Conservation (phyloP, 2,329 filamentous ascomycete genomes). For the Aspergillus intermedius region DNA sequence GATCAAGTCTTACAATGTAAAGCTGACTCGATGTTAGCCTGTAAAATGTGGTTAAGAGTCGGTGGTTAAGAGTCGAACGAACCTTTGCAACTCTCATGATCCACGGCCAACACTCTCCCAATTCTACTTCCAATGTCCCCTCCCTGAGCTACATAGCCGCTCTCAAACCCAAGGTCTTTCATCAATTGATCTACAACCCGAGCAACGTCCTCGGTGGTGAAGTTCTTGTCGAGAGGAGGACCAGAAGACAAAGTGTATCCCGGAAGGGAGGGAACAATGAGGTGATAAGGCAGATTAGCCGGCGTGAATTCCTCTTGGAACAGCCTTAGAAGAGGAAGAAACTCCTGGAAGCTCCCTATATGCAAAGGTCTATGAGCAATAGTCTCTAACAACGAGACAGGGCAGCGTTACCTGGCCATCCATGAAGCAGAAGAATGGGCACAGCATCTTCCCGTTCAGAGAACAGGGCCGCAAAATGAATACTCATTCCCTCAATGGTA, state of each 20-base stretch:
- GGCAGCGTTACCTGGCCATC: constrained; percentile 23
- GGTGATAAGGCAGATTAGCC: constrained; percentile 21
- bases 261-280: constrained; percentile 27
- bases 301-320: constrained; percentile 22
- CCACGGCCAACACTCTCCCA: constrained; percentile 16
- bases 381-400: background rate
- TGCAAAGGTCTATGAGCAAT: background rate
- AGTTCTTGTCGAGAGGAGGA: constrained; percentile 22
- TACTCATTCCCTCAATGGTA: constrained; percentile 34
- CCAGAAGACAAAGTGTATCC: constrained; percentile 26
- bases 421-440: constrained; percentile 41
- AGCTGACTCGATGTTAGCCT: constrained; percentile 12
- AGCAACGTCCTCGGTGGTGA: constrained; percentile 17
- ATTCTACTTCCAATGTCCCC: constrained; percentile 27
- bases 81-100: constrained; percentile 27
- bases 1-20: constrained; percentile 20
- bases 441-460: constrained; percentile 42
- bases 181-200: constrained; percentile 24
- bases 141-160: constrained; percentile 26
- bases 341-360: constrained; percentile 28
- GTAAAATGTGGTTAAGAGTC: too few species aligned
- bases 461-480: constrained; percentile 48
- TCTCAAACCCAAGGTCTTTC: constrained; percentile 22
- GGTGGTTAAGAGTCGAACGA: background rate
- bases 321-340: constrained; percentile 23